Percentiles rank a stretch among this genome's conserved stretches.
Evolutionary conservation across 2,329 filamentous ascomycete species (phyloP).

Genomic region (Xylariaceae sp.): DNA sequence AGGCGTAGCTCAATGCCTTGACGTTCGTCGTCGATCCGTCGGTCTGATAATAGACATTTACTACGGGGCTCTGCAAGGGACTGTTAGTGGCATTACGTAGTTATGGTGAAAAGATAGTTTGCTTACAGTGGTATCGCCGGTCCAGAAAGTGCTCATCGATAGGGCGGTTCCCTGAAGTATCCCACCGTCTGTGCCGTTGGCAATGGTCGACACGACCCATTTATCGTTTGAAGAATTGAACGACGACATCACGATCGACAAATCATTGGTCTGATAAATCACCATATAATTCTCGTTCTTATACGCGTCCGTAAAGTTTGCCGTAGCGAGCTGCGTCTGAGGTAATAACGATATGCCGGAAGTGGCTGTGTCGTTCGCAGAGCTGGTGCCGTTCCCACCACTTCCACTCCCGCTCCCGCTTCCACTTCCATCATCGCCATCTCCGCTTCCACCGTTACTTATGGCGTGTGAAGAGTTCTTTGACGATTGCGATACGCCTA

Average conservation of each 20-base stretch:
- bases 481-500: slow-evolving; percentile 5
- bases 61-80: slow-evolving; percentile 14
- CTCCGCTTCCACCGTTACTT: background rate
- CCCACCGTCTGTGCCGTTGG: slow-evolving; percentile 22
- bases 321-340: slow-evolving; percentile 24
- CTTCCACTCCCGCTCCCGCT: background rate
- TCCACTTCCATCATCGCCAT: background rate
- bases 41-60: slow-evolving; percentile 26
- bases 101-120: background rate
- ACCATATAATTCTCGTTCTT: slow-evolving; percentile 28
- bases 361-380: background rate
- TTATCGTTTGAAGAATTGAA: slow-evolving; percentile 26
- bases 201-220: slow-evolving; percentile 28
- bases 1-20: slow-evolving; percentile 19
- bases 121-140: slow-evolving; percentile 6
- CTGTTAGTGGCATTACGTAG: background rate
- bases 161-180: slow-evolving; percentile 20
- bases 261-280: slow-evolving; percentile 27
- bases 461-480: background rate
- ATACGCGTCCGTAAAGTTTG: slow-evolving; percentile 28
- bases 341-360: slow-evolving; percentile 2
- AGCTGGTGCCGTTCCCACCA: background rate
- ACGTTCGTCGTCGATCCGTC: slow-evolving; percentile 20
- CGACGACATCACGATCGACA: slow-evolving; percentile 26
- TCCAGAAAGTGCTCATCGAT: slow-evolving; percentile 9